Evolutionary conservation across 1,139 yeast genomes (phyloP).

Genomic region (Sugiyamaella novakii): DNA sequence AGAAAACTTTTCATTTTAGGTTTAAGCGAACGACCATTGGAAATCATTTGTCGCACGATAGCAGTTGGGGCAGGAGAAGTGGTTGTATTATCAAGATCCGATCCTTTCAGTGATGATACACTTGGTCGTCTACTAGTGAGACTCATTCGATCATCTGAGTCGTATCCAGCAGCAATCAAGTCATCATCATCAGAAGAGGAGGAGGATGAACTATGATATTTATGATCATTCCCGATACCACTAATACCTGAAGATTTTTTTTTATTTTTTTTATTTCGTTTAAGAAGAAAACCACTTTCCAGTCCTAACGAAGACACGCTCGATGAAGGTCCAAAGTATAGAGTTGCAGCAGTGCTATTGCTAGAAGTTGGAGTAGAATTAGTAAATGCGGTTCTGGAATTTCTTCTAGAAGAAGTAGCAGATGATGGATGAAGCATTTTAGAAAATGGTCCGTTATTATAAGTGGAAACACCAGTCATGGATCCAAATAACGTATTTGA

Average conservation of each 20-base stretch:
- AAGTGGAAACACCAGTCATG: constrained; percentile 3
- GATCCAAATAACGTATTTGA: neutral
- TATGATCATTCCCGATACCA: neutral
- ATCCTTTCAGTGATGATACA: constrained; percentile 7
- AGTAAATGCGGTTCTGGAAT: constrained; percentile 12
- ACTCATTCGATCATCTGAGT: constrained; percentile 37
- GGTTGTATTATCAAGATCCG: neutral
- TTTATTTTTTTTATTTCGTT: constrained; percentile 6
- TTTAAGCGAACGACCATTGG: constrained; percentile 33
- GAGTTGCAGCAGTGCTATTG: constrained; percentile 15
- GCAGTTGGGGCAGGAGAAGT: constrained; percentile 15
- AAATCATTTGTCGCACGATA: constrained; percentile 25
- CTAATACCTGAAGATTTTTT: neutral
- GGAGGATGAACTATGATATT: constrained; percentile 21
- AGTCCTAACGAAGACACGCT: constrained; percentile 35
- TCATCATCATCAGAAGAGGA: constrained; percentile 31
- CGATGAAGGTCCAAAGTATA: constrained; percentile 33
- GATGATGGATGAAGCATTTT: constrained; percentile 14
- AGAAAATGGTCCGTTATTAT: neutral
- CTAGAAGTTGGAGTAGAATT: constrained; percentile 1
- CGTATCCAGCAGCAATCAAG: constrained; percentile 28
- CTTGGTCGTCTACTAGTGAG: constrained; percentile 32
- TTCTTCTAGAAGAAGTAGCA: constrained; percentile 12
- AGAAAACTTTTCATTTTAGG: constrained; percentile 39
- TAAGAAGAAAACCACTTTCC: constrained; percentile 27